These are phyloP conservation scores for Penicillium taxi DNA, from an alignment of 495 filamentous ascomycete species.

Conservation along the genomic window DNA sequence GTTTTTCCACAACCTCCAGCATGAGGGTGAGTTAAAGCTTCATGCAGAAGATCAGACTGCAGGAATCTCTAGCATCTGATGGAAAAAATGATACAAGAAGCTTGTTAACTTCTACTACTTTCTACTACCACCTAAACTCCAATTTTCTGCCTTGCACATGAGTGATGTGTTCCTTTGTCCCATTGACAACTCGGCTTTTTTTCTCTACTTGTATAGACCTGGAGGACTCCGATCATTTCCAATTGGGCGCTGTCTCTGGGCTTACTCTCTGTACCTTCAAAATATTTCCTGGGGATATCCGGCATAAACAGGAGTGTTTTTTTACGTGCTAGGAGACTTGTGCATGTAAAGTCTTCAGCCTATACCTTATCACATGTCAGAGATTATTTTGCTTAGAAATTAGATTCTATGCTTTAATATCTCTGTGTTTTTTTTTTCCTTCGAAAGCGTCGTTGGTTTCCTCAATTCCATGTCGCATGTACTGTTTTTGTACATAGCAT, in stretches of 20 bases:
- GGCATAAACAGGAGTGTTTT: slow-evolving; percentile 15
- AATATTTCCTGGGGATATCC: slow-evolving; percentile 7
- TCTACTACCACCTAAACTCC: not conserved
- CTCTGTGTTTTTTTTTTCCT: too few relatives aligned
- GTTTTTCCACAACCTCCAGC: slow-evolving; percentile 40
- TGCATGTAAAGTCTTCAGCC: slow-evolving; percentile 13
- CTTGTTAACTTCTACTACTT: slow-evolving; percentile 3
- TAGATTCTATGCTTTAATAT: too few relatives aligned
- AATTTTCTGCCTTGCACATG: slow-evolving; percentile 2
- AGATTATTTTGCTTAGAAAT: not conserved
- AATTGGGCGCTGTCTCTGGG: slow-evolving; percentile 11
- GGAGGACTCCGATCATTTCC: slow-evolving; percentile 8
- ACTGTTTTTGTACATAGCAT: too few relatives aligned
- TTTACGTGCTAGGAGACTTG: slow-evolving; percentile 2
- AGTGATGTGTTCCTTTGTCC: not conserved
- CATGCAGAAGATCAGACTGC: slow-evolving; percentile 18
- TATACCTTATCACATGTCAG: slow-evolving; percentile 12
- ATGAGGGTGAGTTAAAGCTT: slow-evolving; percentile 39
- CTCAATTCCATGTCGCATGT: too few relatives aligned
- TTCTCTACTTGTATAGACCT: slow-evolving; percentile 16
- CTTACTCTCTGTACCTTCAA: slow-evolving; percentile 7
- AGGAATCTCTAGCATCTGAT: slow-evolving; percentile 20
- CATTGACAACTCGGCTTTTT: slow-evolving; percentile 1
- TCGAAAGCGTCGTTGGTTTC: too few relatives aligned
- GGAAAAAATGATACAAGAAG: slow-evolving; percentile 1